Conservation (phyloP, 805 yeast genomes). For the Metschnikowia sp. region DNA sequence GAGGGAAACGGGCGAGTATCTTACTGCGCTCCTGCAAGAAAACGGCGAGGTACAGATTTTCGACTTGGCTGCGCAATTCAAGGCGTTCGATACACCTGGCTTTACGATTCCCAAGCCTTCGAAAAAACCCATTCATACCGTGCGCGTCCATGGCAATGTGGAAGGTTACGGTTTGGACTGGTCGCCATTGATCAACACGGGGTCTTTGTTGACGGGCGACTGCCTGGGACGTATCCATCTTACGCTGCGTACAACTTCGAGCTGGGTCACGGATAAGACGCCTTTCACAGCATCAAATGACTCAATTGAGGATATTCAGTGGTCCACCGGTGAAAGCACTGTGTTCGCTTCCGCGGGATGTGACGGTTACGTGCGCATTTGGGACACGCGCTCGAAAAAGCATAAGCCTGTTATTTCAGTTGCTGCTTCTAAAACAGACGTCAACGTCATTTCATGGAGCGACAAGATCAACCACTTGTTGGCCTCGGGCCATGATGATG, state of each 20-base stretch:
- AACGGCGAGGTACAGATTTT: constrained; percentile 84
- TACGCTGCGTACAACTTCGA: constrained; percentile 71
- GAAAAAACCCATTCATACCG: constrained; percentile 78
- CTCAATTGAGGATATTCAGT: constrained; percentile 94
- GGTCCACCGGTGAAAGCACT: constrained; percentile 89
- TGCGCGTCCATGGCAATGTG: constrained; percentile 84
- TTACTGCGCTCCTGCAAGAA: constrained; percentile 86
- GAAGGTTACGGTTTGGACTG: constrained; percentile 98
- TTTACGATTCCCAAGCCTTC: constrained; percentile 70
- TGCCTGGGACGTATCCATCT: constrained; percentile 76
- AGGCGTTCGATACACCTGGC: constrained; percentile 88
- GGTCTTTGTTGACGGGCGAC: constrained; percentile 86
- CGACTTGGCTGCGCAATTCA: constrained; percentile 75
- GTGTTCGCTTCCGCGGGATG: constrained; percentile 95
- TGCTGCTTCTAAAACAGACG: constrained; percentile 74
- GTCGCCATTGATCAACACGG: constrained; percentile 82
- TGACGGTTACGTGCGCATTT: constrained; percentile 87
- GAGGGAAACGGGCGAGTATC: constrained; percentile 66
- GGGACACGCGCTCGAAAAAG: constrained; percentile 95
- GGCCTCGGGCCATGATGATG: constrained; percentile 97
- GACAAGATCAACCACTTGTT: constrained; percentile 78
- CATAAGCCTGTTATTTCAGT: constrained; percentile 89
- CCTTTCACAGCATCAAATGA: constrained; percentile 68
- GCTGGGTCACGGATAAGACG: constrained; percentile 82
- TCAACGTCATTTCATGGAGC: constrained; percentile 96